phyloP scores from a whole-genome alignment of 495 filamentous ascomycete species.

The Saxispiralis lemnorum region DNA sequence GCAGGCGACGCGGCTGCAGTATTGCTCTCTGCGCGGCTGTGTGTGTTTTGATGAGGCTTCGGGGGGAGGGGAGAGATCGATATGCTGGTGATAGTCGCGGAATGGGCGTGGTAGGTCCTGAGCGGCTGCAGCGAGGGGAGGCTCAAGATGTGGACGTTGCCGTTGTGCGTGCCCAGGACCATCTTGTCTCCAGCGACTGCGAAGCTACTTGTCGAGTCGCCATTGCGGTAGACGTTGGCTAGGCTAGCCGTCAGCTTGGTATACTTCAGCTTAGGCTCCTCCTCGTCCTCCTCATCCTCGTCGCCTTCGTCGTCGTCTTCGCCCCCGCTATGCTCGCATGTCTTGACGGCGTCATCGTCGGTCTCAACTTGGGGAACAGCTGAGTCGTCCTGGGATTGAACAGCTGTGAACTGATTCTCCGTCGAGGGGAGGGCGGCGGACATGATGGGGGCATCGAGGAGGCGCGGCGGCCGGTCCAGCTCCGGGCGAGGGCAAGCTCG shows the following conservation, averaged over 20 bases:
- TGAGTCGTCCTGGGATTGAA: constrained; percentile 1
- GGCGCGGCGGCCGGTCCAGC: constrained; percentile 2
- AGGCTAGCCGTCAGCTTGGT: constrained; percentile 64
- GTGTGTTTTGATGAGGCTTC: constrained; percentile 30
- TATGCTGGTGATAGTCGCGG: constrained; percentile 71
- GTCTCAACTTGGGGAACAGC: constrained; percentile 2
- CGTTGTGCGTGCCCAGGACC: constrained; percentile 93
- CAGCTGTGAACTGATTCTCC: background rate
- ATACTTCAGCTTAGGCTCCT: constrained; percentile 93
- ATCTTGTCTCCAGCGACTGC: constrained; percentile 89
- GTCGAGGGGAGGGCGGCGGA: constrained; percentile 16
- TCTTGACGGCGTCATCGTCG: background rate
- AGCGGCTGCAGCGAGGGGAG: constrained; percentile 62
- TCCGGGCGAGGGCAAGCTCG: background rate
- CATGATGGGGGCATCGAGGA: constrained; percentile 22
- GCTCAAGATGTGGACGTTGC: constrained; percentile 79
- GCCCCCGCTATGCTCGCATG: background rate
- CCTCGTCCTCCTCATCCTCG: constrained; percentile 75
- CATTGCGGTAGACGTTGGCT: constrained; percentile 71
- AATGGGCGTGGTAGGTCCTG: constrained; percentile 75
- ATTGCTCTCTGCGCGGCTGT: background rate
- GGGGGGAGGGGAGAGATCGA: constrained; percentile 84
- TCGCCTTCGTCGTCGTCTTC: constrained; percentile 34
- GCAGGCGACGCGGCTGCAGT: background rate
- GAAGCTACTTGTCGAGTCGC: constrained; percentile 81